A percentile compares a stretch with the other conserved stretches of the same genome.
Evolutionary conservation across 495 filamentous ascomycete species (phyloP).

Genomic region (Amphirosellinia nigrospora): DNA sequence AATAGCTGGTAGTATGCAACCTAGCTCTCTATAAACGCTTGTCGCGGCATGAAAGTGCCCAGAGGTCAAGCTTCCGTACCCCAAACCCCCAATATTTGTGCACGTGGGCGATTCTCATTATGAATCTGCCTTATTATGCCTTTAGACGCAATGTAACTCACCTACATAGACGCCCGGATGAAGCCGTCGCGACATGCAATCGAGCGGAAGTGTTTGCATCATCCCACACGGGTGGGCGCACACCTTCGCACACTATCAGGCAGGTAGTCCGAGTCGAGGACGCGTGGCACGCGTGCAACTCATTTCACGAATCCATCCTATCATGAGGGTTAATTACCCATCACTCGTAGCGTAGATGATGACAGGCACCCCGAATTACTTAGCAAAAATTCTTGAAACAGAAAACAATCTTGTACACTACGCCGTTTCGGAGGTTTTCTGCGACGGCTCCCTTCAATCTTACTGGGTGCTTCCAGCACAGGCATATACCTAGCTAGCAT

Average conservation of each 20-base stretch:
- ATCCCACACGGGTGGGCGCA: conserved; percentile 3
- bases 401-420: not conserved
- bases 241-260: not conserved
- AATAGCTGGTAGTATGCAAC: not conserved
- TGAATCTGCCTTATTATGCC: conserved; percentile 5
- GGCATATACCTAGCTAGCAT: conserved; percentile 1
- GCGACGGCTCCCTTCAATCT: conserved; percentile 9
- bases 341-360: conserved; percentile 3
- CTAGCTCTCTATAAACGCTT: conserved; percentile 3
- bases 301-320: not conserved
- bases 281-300: conserved; percentile 10
- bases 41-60: conserved; percentile 1
- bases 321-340: conserved; percentile 2
- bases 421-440: conserved; percentile 17
- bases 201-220: conserved; percentile 23
- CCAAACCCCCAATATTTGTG: not conserved
- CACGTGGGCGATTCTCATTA: conserved; percentile 20
- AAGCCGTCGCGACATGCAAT: conserved; percentile 21
- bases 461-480: conserved; percentile 9
- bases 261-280: not conserved
- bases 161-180: conserved; percentile 24
- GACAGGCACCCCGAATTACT: not conserved
- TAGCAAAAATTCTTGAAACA: conserved; percentile 21
- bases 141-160: conserved; percentile 16
- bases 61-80: not conserved